Base-by-base conservation (phyloP, 306 rosid species). In the Cicer pinnatifidum region DNA sequence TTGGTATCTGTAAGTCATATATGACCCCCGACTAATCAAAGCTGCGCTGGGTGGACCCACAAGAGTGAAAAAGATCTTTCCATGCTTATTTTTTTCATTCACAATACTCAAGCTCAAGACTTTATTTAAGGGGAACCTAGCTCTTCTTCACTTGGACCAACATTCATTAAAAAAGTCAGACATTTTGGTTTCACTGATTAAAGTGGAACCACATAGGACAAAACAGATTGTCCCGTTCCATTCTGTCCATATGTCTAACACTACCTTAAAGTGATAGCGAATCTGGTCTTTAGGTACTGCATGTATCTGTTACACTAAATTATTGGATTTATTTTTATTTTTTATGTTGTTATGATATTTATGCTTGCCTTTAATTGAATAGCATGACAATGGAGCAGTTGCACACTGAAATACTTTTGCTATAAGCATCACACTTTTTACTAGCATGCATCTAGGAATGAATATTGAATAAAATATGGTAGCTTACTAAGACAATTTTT, bases 401-500 rank as follows among this genome's bases (percentile, higher is more conserved):
- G 10, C 54, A 56, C 39, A 6, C 47, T 13, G 57, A 72, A 65
- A 52, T 54, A 20, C 40, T 77, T 68, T 69, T 65, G 33, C 41
- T 54, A 1, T 20, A 40, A 9, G 73, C 66, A 73, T 43, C 72
- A 50, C 57, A 33, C 43, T 23, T 5, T 50, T 19, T 1, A 1
- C 38, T 19, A 13, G 43, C 33, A 41, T 48, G 57, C 48, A 60
- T 59, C 17, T 12, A 28, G 23, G 47, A 48, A 72, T 53, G 53
- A 48, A 47, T 40, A 40, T 50, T 53, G 46, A 66, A 54, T 47
- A 59, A 39, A 43, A 59, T 69, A 51, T 66, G 73, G 35, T 59
- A 64, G 69, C 23, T 50, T 19, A 63, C 80, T 77, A 60, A 83
- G 61, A 52, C 9, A 10, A 38, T 11, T 17, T 79, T 80, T 69